Conservation (phyloP, 768 basidiomycete genomes). For the Amanita subjunquillea region DNA sequence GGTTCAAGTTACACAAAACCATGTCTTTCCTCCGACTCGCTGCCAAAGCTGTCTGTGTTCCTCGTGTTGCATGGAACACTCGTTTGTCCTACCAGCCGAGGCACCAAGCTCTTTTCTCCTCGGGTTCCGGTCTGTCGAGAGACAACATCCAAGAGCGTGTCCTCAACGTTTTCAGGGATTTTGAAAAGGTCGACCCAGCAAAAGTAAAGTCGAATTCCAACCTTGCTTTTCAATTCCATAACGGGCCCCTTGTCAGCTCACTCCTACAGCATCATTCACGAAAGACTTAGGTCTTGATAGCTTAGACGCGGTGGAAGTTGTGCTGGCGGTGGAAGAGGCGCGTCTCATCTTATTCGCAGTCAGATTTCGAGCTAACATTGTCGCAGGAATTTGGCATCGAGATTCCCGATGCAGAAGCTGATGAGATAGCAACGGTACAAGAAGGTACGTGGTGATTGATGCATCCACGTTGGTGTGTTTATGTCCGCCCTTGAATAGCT, state of each 20-base stretch:
- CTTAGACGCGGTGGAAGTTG: constrained; percentile 93
- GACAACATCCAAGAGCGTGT: constrained; percentile 67
- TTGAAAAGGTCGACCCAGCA: constrained; percentile 75
- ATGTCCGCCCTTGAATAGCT: constrained; percentile 36
- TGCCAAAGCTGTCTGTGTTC: constrained; percentile 31
- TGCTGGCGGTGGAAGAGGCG: constrained; percentile 98
- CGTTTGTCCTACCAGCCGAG: constrained; percentile 26
- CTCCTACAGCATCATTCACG: constrained; percentile 53
- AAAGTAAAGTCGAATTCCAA: constrained; percentile 37
- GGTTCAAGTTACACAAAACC: constrained; percentile 10
- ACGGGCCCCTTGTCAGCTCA: constrained; percentile 39
- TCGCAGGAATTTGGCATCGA: constrained; percentile 91
- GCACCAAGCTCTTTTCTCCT: constrained; percentile 49
- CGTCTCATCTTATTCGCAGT: constrained; percentile 6
- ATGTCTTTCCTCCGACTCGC: constrained; percentile 51
- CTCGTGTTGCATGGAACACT: constrained; percentile 27
- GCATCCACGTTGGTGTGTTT: constrained; percentile 7
- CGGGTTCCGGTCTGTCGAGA: constrained; percentile 53
- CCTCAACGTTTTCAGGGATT: constrained; percentile 75
- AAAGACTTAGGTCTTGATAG: constrained; percentile 90
- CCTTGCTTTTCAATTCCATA: background rate
- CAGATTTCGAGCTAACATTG: background rate
- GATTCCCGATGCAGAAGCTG: constrained; percentile 95
- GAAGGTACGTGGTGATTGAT: constrained; percentile 53
- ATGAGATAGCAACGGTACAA: constrained; percentile 84